Conservation (phyloP, 148 eudicot genomes). For the Rhododendron henanense region DNA sequence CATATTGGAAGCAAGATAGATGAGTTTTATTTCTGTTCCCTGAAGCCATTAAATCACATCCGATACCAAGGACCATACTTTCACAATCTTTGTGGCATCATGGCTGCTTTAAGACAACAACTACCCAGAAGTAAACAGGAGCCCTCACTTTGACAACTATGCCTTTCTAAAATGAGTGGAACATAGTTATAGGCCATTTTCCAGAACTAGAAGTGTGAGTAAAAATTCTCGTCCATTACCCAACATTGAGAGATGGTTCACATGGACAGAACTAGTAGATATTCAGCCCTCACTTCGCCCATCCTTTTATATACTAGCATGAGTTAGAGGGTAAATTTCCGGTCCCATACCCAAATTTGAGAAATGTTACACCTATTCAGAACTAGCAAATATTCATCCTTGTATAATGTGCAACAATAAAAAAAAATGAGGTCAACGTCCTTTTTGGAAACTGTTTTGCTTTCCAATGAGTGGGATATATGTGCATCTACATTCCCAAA, state of each 20-base stretch:
- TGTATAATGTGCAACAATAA: background rate
- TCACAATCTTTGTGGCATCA: background rate
- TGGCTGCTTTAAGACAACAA: background rate
- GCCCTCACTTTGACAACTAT: background rate
- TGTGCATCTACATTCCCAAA: background rate
- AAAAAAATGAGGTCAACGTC: background rate
- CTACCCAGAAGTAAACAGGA: background rate
- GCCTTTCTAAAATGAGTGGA: background rate
- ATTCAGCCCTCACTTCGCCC: background rate
- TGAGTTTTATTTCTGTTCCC: background rate
- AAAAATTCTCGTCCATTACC: background rate
- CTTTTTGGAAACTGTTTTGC: background rate
- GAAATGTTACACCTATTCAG: background rate
- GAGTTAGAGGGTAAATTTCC: background rate
- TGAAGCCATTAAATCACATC: background rate
- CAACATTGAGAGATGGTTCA: background rate
- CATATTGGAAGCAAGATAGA: background rate
- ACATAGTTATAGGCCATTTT: background rate
- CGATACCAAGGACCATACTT: background rate
- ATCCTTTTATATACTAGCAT: background rate
- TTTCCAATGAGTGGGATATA: background rate
- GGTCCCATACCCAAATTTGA: background rate
- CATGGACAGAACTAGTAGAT: background rate
- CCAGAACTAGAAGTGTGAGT: background rate
- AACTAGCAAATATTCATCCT: background rate